Evolutionary conservation across 805 yeast species (phyloP), one percentile per base, ranked within the genome.

Genomic region (Barnettozyma salicaria): DNA sequence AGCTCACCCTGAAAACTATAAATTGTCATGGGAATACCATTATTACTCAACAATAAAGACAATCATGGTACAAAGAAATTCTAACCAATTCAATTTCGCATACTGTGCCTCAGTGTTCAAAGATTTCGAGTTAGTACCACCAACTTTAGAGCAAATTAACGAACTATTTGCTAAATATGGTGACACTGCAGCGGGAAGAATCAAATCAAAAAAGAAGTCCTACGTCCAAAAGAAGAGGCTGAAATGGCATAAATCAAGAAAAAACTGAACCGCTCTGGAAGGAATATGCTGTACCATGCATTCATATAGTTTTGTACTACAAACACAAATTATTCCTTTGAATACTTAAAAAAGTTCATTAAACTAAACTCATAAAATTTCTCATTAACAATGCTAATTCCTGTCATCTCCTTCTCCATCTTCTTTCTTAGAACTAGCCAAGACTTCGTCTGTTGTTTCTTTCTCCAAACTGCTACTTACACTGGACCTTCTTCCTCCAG

Each of bases 401-500:
- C 6, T 18, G n/a, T 13, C 34, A 14, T 12, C 22, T 24, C 18
- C 16, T 32, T 21, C 34, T 32, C 28, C 28, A 23, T 32, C 14
- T 35, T 19, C 19, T 17, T 19, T 8, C 23, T 26, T 19, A 13
- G 7, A 14, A 7, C 18, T 19, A 7, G 5, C 19, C 25, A 13
- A 27, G 14, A 25, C 35, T n/a, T 33, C 30, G 10, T 38, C 27
- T 3, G 41, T 38, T 19, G 37, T 38, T 18, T 38, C 41, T 13
- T 13, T 38, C 18, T 38, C 41, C 10, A 38, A 16, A 11, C 35
- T 19, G 21, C 38, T 33, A 19, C 35, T 38, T 5, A 38, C 37
- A 38, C 41, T 38, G 17, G 34, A 26, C 34, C 41, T 38, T 30
- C 41, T 33, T 7, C 41, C 41, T 4, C 28, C 32, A 10, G 25